Conservation (phyloP, 305 asterid species). For the Fraxinus dipetala region DNA sequence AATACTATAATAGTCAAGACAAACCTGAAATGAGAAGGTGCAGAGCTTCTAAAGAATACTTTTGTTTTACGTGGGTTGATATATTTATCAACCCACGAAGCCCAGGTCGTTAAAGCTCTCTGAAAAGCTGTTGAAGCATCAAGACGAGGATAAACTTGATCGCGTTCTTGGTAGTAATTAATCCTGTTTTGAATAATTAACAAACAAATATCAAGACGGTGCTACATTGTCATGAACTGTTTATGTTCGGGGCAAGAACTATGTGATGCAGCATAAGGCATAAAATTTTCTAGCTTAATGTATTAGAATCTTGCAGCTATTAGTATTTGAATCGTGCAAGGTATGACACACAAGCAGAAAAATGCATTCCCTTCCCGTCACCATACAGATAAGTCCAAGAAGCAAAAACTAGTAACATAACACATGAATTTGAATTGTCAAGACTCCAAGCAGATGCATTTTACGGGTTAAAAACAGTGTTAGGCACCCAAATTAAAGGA, state of each 20-base stretch:
- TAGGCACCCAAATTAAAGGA: background rate
- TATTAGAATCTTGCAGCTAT: too few species aligned
- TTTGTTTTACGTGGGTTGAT: constrained; percentile 61
- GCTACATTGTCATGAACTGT: background rate
- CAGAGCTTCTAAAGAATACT: constrained; percentile 81
- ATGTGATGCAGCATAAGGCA: background rate
- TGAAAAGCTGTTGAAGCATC: constrained; percentile 63
- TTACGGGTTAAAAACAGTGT: background rate
- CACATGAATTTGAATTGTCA: background rate
- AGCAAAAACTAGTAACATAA: background rate
- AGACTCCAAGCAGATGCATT: background rate
- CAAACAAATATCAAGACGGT: background rate
- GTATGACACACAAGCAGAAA: background rate
- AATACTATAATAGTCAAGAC: background rate
- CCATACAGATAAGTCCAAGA: background rate
- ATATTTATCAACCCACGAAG: constrained; percentile 73
- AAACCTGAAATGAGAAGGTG: constrained; percentile 97
- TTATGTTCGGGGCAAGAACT: background rate
- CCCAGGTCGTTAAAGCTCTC: constrained; percentile 76
- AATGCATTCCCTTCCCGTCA: background rate
- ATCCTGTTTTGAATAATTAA: constrained; percentile 39
- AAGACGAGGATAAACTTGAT: constrained; percentile 66
- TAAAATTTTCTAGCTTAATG: background rate
- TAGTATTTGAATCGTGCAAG: background rate
- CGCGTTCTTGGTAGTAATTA: constrained; percentile 81